Conservation (phyloP, 2,329 filamentous ascomycete genomes). For the Fusarium pseudograminearum region DNA sequence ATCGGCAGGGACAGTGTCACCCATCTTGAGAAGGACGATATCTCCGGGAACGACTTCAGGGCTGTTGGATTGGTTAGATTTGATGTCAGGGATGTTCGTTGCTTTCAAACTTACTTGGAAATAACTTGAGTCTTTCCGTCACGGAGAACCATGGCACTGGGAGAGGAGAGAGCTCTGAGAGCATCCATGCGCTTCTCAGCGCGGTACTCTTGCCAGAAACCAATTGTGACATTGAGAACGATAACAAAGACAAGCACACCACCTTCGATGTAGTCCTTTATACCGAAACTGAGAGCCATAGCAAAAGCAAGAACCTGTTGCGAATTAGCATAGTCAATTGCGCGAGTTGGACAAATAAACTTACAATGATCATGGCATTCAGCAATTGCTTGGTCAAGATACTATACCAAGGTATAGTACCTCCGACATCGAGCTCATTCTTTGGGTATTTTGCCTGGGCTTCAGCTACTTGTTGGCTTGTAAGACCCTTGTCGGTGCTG, state of each 20-base stretch:
- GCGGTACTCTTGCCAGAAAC: slow-evolving; percentile 73
- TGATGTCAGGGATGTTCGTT: too few relatives aligned
- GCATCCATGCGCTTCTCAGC: slow-evolving; percentile 77
- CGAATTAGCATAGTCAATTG: slow-evolving; percentile 4
- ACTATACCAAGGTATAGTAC: slow-evolving; percentile 76
- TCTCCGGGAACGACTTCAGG: slow-evolving; percentile 78
- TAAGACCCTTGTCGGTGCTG: slow-evolving; percentile 75
- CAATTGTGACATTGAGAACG: slow-evolving; percentile 75
- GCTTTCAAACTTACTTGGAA: slow-evolving; percentile 69
- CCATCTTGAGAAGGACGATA: slow-evolving; percentile 74
- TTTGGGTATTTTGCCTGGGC: slow-evolving; percentile 70
- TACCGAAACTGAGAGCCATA: slow-evolving; percentile 77
- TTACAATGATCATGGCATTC: slow-evolving; percentile 81
- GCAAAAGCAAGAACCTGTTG: slow-evolving; percentile 80
- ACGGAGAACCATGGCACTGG: slow-evolving; percentile 71
- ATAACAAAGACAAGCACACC: slow-evolving; percentile 76
- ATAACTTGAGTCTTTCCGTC: slow-evolving; percentile 69
- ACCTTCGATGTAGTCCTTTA: slow-evolving; percentile 75
- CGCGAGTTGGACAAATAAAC: slow-evolving; percentile 43
- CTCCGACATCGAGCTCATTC: slow-evolving; percentile 78
- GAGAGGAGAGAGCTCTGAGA: slow-evolving; percentile 69
- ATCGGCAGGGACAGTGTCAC: slow-evolving; percentile 81
- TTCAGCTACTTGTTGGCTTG: slow-evolving; percentile 67
- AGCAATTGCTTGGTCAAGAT: slow-evolving; percentile 78
- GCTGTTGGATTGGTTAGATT: slow-evolving; percentile 53